A percentile compares a stretch with the other conserved stretches of the same genome.
These are phyloP conservation scores for Cyberlindnera petersonii DNA, from an alignment of 805 yeast species.

Conservation along the genomic window DNA sequence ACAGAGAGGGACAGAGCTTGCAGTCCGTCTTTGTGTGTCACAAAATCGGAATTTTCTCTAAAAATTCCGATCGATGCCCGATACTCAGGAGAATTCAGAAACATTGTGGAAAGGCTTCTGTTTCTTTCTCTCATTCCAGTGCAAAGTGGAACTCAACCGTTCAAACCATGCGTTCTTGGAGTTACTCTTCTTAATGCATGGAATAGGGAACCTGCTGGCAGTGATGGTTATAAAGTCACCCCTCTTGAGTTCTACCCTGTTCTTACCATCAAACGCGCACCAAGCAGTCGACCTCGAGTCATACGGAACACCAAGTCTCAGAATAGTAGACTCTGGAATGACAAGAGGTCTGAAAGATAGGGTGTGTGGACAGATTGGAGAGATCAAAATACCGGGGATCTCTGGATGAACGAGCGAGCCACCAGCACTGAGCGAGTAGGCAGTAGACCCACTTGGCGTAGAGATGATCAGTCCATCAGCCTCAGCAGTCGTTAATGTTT, in stretches of 20 bases:
- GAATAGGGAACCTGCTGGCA: conserved; percentile 32
- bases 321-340: conserved; percentile 38
- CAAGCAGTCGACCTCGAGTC: conserved; percentile 32
- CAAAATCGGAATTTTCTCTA: too few species aligned
- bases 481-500: conserved; percentile 53
- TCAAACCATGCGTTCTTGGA: conserved; percentile 31
- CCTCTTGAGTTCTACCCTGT: conserved; percentile 28
- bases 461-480: conserved; percentile 65
- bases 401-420: conserved; percentile 53
- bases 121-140: conserved; percentile 34
- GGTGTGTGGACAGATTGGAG: conserved; percentile 54
- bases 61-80: too few species aligned
- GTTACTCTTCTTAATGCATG: conserved; percentile 26
- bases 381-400: conserved; percentile 51
- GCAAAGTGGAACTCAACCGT: conserved; percentile 31
- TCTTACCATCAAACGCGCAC: conserved; percentile 36
- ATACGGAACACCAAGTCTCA: conserved; percentile 33
- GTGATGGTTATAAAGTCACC: conserved; percentile 34
- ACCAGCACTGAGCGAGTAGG: conserved; percentile 51
- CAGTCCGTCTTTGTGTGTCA: conserved; percentile 3
- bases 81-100: background rate
- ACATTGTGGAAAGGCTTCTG: conserved; percentile 27
- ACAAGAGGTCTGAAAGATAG: conserved; percentile 50
- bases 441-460: conserved; percentile 67
- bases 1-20: too few species aligned